These are phyloP conservation scores for Penicillium polonicum DNA, from an alignment of 2,329 filamentous ascomycete species.

Conservation along the genomic window DNA sequence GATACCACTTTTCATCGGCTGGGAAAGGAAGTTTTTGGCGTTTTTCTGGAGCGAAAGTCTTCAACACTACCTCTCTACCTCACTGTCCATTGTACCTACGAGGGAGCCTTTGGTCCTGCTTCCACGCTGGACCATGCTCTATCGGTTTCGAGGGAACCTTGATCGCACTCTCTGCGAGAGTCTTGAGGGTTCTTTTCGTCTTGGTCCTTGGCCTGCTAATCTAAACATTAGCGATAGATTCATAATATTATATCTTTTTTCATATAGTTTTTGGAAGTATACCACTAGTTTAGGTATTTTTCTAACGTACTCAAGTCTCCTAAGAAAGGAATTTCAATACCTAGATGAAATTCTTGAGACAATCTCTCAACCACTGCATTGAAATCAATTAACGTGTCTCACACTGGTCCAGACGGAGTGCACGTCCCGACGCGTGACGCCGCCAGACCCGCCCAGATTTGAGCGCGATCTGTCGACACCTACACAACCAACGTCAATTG, in stretches of 20 bases:
- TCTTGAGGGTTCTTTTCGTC: conserved; percentile 6
- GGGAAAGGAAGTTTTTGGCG: conserved; percentile 43
- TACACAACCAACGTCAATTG: conserved; percentile 8
- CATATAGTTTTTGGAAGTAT: neutral
- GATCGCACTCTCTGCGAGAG: conserved; percentile 6
- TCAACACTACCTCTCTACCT: conserved; percentile 37
- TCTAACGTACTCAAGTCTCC: neutral
- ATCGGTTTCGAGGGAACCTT: conserved; percentile 7
- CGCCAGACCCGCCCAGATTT: conserved; percentile 20
- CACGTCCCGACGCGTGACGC: conserved; percentile 30
- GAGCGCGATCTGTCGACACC: conserved; percentile 14
- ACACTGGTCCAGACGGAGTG: conserved; percentile 7
- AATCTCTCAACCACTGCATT: neutral
- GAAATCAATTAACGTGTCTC: neutral
- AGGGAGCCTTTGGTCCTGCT: conserved; percentile 4
- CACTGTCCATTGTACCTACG: conserved; percentile 16
- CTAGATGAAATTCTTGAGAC: neutral
- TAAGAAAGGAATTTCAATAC: neutral
- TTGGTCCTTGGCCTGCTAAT: conserved; percentile 31
- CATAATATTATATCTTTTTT: conserved; percentile 19
- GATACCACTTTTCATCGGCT: conserved; percentile 48
- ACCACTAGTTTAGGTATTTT: neutral
- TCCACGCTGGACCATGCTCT: conserved; percentile 7
- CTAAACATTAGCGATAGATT: conserved; percentile 40
- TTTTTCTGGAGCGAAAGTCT: conserved; percentile 44